Conservation (phyloP, 768 basidiomycete species). For the Lactarius indigo region DNA sequence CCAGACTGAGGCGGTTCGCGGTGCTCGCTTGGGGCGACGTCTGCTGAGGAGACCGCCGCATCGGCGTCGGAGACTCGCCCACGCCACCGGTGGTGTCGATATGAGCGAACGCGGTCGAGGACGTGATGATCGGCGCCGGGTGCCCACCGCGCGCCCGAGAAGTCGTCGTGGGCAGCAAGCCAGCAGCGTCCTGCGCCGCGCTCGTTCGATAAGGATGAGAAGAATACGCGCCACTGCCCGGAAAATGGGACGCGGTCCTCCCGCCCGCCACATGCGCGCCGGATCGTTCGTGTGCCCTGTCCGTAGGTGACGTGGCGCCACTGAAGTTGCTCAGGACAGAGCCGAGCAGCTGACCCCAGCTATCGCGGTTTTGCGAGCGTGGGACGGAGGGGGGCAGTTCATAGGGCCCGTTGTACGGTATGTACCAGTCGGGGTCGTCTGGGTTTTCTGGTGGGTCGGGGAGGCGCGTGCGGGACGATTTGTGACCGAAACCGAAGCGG, state of each 20-base stretch:
- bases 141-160: background rate
- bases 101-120: slow-evolving; percentile 42
- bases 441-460: slow-evolving; percentile 27
- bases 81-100: slow-evolving; percentile 54
- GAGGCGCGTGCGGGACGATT: slow-evolving; percentile 17
- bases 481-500: slow-evolving; percentile 35
- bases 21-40: slow-evolving; percentile 19
- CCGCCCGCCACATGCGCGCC: slow-evolving; percentile 5
- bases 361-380: slow-evolving; percentile 30
- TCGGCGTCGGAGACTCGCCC: slow-evolving; percentile 54
- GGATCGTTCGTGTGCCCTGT: background rate
- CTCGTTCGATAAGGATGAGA: slow-evolving; percentile 19
- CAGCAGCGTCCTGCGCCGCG: background rate
- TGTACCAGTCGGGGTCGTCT: slow-evolving; percentile 53
- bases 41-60: slow-evolving; percentile 32
- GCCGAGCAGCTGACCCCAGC: slow-evolving; percentile 33
- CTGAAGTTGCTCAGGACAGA: slow-evolving; percentile 28
- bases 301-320: slow-evolving; percentile 10
- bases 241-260: slow-evolving; percentile 28
- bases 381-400: slow-evolving; percentile 33
- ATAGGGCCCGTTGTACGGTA: slow-evolving; percentile 62
- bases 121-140: slow-evolving; percentile 28
- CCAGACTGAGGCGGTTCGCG: slow-evolving; percentile 47
- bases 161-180: background rate
- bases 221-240: slow-evolving; percentile 23